phyloP scores from a whole-genome alignment of 306 rosid species.

The Psophocarpus tetragonolobus region DNA sequence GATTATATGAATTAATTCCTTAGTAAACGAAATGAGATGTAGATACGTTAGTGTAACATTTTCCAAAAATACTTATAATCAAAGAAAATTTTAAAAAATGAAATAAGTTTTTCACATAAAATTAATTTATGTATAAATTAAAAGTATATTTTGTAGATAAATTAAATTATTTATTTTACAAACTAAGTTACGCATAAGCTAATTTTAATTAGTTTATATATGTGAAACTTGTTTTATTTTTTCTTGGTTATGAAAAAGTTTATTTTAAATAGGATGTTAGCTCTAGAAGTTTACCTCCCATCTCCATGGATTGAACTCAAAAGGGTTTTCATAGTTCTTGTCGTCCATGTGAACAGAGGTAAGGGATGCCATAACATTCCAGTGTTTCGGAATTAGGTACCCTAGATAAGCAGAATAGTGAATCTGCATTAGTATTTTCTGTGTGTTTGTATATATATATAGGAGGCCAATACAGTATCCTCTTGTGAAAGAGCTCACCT shows the following conservation, averaged over 20 bases:
- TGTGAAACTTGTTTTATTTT: no score
- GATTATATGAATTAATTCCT: background rate
- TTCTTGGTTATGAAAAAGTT: no score
- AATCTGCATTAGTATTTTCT: background rate
- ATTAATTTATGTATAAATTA: no score
- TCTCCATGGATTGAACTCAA: slow-evolving; percentile 80
- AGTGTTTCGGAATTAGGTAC: slow-evolving; percentile 64
- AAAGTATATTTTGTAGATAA: no score
- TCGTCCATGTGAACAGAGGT: slow-evolving; percentile 77
- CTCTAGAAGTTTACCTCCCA: slow-evolving; percentile 69
- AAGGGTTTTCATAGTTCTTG: slow-evolving; percentile 66
- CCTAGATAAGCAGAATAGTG: slow-evolving; percentile 47
- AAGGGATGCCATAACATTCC: slow-evolving; percentile 75
- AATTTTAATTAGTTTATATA: no score
- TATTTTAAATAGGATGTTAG: no score
- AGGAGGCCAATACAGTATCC: background rate
- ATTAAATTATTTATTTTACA: no score
- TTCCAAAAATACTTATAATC: no score
- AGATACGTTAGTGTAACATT: no score
- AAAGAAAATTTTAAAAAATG: no score
- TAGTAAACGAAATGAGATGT: background rate
- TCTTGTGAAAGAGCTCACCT: slow-evolving; percentile 45
- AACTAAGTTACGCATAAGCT: no score
- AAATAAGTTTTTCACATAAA: no score
- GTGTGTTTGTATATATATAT: background rate